Percentiles rank a stretch among this genome's conserved stretches.
Evolutionary conservation across 306 rosid species (phyloP).

Genomic region (Styphnolobium japonicum): DNA sequence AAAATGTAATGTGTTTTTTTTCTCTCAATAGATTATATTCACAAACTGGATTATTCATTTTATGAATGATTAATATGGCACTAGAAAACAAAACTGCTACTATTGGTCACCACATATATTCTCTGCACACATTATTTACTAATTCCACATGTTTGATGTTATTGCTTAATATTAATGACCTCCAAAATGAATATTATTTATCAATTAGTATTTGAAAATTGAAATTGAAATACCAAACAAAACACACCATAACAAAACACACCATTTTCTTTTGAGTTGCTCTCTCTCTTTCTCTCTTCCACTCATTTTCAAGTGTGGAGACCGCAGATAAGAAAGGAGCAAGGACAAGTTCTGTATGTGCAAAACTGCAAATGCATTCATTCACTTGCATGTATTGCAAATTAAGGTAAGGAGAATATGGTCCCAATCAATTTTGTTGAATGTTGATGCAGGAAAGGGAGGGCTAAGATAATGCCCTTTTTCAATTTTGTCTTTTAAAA

Average conservation of each 20-base stretch:
- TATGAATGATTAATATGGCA: not conserved
- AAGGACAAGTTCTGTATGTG: conserved; percentile 6
- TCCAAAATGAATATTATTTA: not conserved
- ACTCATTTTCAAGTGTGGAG: conserved; percentile 36
- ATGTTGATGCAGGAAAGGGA: not conserved
- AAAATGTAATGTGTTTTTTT: not conserved
- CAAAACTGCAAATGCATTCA: conserved; percentile 28
- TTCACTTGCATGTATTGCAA: conserved; percentile 12
- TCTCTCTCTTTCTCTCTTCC: not conserved
- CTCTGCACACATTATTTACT: not conserved
- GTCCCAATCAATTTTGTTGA: not conserved
- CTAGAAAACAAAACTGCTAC: not conserved
- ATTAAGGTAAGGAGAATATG: conserved; percentile 22
- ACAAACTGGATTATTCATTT: not conserved
- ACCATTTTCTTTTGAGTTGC: not conserved
- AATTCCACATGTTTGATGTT: conserved; percentile 16
- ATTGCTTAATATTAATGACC: conserved; percentile 4
- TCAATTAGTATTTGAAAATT: not conserved
- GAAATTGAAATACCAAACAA: too few species aligned
- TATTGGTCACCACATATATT: not conserved
- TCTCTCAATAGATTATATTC: not conserved
- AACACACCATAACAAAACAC: not conserved
- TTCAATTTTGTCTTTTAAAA: not conserved
- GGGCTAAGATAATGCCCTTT: conserved; percentile 2
- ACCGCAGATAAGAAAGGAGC: not conserved